Evolutionary conservation across 148 eudicot genomes (phyloP).

Genomic region (Vaccinium vitisidaea): DNA sequence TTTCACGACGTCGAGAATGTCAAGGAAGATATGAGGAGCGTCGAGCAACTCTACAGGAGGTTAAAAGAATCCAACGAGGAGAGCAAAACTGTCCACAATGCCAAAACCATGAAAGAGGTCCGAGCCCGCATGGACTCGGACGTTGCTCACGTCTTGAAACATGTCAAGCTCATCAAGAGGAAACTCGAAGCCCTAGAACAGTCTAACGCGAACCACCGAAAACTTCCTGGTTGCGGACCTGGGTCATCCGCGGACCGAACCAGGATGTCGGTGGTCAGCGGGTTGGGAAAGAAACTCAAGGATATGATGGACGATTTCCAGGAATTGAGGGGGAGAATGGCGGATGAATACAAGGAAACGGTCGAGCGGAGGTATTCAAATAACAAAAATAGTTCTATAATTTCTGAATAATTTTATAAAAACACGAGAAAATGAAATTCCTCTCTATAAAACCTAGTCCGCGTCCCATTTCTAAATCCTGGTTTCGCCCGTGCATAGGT

Average conservation of each 20-base stretch:
- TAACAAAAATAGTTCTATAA: neutral
- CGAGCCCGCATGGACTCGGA: slow-evolving; percentile 22
- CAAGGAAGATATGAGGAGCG: slow-evolving; percentile 1
- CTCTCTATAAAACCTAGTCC: neutral
- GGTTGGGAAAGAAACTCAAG: slow-evolving; percentile 27
- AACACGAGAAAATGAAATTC: neutral
- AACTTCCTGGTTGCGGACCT: slow-evolving; percentile 23
- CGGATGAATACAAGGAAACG: slow-evolving; percentile 27
- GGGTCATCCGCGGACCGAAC: slow-evolving; percentile 28
- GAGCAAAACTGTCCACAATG: slow-evolving; percentile 26
- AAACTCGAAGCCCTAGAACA: slow-evolving; percentile 16
- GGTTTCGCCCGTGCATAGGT: neutral
- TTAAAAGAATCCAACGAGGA: slow-evolving; percentile 19
- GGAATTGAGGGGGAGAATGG: slow-evolving; percentile 19
- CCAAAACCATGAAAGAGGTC: slow-evolving; percentile 22
- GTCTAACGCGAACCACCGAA: slow-evolving; percentile 18
- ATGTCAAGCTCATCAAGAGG: slow-evolving; percentile 22
- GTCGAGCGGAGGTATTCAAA: slow-evolving; percentile 9
- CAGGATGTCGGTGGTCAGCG: slow-evolving; percentile 24
- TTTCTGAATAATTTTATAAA: neutral
- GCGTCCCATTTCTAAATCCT: neutral
- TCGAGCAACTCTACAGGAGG: slow-evolving; percentile 12
- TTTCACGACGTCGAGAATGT: slow-evolving; percentile 11
- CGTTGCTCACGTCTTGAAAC: slow-evolving; percentile 22
- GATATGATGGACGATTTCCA: slow-evolving; percentile 30